Percentiles rank a stretch among this genome's conserved stretches.
These are phyloP conservation scores for Kwoniella botswanensis DNA, from an alignment of 768 basidiomycete species.

Conservation along the genomic window DNA sequence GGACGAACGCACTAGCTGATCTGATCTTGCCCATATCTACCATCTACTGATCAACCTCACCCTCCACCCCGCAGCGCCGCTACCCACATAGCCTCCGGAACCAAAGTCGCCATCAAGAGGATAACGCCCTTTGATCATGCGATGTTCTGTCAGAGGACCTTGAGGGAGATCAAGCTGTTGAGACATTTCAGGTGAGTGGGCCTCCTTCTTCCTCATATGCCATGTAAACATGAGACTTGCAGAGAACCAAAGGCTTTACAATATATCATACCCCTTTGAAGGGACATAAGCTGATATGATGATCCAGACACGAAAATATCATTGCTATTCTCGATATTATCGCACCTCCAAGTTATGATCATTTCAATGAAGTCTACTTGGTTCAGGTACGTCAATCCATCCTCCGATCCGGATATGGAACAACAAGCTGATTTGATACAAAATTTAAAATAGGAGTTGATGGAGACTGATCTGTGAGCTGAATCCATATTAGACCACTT, in stretches of 20 bases:
- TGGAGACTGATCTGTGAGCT: slow-evolving; percentile 80
- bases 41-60: neutral
- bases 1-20: no score
- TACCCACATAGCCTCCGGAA: slow-evolving; percentile 73
- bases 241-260: no score
- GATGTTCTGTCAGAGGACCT: slow-evolving; percentile 62
- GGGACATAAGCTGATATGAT: neutral
- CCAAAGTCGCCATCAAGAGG: slow-evolving; percentile 93
- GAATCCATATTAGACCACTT: no score
- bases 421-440: neutral
- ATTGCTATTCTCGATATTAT: slow-evolving; percentile 95
- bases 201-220: no score
- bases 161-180: slow-evolving; percentile 90
- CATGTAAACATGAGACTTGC: no score
- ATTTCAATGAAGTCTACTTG: slow-evolving; percentile 80
- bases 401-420: neutral
- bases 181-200: slow-evolving; percentile 64
- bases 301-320: slow-evolving; percentile 75
- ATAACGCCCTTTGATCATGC: slow-evolving; percentile 90
- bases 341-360: slow-evolving; percentile 72
- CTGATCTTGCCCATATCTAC: slow-evolving; percentile 2
- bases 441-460: slow-evolving; percentile 61
- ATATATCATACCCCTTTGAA: neutral
- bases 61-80: slow-evolving; percentile 63
- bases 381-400: slow-evolving; percentile 36